Percentiles rank a stretch among this genome's conserved stretches.
phyloP scores from a whole-genome alignment of 371 early-diverging fungal species.

The Batrachochytrium dendrobatidis region DNA sequence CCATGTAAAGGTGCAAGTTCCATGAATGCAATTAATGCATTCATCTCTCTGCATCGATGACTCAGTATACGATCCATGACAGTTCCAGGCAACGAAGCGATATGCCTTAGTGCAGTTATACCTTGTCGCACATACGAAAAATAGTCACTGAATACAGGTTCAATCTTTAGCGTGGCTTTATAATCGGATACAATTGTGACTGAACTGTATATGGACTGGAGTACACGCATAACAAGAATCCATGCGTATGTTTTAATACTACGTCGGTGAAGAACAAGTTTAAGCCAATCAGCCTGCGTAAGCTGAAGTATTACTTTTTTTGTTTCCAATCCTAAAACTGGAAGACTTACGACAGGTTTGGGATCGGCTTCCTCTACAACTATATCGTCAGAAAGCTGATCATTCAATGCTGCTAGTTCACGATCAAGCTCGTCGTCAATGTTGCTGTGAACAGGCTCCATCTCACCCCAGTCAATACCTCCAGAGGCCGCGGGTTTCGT shows the following conservation, averaged over 20 bases:
- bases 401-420: conserved; percentile 40
- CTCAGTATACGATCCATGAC: conserved; percentile 23
- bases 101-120: conserved; percentile 14
- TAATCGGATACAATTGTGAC: conserved; percentile 31
- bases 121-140: conserved; percentile 24
- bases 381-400: conserved; percentile 11
- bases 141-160: conserved; percentile 30
- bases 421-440: conserved; percentile 14
- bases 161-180: conserved; percentile 22
- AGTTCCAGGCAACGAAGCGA: conserved; percentile 23
- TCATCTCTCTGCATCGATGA: conserved; percentile 32
- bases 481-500: neutral
- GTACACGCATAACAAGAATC: conserved; percentile 31
- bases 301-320: neutral
- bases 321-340: neutral
- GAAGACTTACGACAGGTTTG: neutral
- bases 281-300: neutral
- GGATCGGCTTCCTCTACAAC: neutral
- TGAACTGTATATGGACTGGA: conserved; percentile 25
- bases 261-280: conserved; percentile 15
- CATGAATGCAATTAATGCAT: conserved; percentile 27
- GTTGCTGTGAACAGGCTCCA: neutral
- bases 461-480: conserved; percentile 35
- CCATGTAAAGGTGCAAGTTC: conserved; percentile 28
- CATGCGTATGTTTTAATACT: conserved; percentile 25